These are phyloP conservation scores for Kazachstania sp. DNA, from an alignment of 1,139 yeast genomes.

Conservation along the genomic window DNA sequence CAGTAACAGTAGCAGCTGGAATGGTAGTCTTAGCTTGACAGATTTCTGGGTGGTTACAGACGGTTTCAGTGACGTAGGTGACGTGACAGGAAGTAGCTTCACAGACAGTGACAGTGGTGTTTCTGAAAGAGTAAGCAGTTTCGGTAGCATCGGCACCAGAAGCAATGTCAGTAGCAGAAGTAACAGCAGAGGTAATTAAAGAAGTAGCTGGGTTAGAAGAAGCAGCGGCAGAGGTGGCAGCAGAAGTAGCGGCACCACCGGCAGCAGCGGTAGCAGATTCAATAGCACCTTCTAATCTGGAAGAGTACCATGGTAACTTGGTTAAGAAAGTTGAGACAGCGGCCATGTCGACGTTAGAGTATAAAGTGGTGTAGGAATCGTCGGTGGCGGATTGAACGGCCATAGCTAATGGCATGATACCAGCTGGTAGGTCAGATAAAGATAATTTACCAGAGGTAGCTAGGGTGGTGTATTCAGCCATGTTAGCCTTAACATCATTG, in stretches of 20 bases:
- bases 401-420: conserved; percentile 29
- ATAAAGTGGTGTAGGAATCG: conserved; percentile 35
- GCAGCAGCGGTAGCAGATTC: conserved; percentile 14
- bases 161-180: background rate
- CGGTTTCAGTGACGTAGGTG: conserved; percentile 2
- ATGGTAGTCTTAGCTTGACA: background rate
- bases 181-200: conserved; percentile 6
- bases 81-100: conserved; percentile 3
- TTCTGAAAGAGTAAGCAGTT: conserved; percentile 1
- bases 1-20: conserved; percentile 1
- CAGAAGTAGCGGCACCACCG: conserved; percentile 13
- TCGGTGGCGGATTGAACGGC: conserved; percentile 33
- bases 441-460: conserved; percentile 9
- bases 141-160: conserved; percentile 1
- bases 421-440: conserved; percentile 22
- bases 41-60: conserved; percentile 4
- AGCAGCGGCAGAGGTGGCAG: conserved; percentile 10
- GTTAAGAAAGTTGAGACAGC: conserved; percentile 32
- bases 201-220: no score
- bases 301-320: conserved; percentile 37
- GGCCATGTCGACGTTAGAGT: conserved; percentile 20
- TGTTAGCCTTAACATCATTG: conserved; percentile 11
- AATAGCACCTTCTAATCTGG: conserved; percentile 28
- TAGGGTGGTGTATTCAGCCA: conserved; percentile 12
- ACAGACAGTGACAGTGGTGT: conserved; percentile 5